These are phyloP conservation scores for Bisporella sp. DNA, from an alignment of 2,329 filamentous ascomycete species.

Conservation along the genomic window DNA sequence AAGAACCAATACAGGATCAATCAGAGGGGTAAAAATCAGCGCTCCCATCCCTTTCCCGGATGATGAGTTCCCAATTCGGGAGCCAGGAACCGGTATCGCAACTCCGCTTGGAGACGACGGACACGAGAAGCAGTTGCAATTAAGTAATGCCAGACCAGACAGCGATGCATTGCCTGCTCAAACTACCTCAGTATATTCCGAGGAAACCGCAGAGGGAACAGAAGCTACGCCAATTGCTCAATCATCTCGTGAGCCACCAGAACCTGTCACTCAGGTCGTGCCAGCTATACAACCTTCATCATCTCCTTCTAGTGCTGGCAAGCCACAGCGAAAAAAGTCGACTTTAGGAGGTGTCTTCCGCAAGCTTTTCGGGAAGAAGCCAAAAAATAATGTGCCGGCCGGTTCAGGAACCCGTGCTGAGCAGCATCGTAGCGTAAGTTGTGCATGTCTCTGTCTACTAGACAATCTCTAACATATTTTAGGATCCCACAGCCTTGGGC, in stretches of 20 bases:
- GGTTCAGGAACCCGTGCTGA: conserved; percentile 11
- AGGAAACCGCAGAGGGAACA: too few relatives aligned
- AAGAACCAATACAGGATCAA: conserved; percentile 32
- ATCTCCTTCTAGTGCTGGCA: conserved; percentile 29
- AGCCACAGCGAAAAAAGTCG: conserved; percentile 49
- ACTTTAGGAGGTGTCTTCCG: conserved; percentile 48
- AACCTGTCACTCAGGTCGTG: too few relatives aligned
- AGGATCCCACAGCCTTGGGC: conserved; percentile 35
- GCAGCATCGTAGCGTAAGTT: conserved; percentile 45
- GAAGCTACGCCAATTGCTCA: too few relatives aligned
- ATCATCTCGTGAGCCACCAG: too few relatives aligned
- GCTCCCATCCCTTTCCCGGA: conserved; percentile 52
- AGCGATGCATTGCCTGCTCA: not conserved
- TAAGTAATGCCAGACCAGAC: conserved; percentile 11
- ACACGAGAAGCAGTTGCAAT: conserved; percentile 11
- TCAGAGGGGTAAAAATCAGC: conserved; percentile 50
- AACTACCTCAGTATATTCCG: too few relatives aligned
- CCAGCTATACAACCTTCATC: conserved; percentile 10
- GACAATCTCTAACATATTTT: conserved; percentile 8
- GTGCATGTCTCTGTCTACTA: conserved; percentile 1
- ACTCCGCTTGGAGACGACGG: conserved; percentile 24
- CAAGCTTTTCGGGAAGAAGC: conserved; percentile 51
- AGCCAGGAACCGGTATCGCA: conserved; percentile 33
- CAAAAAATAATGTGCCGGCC: conserved; percentile 32
- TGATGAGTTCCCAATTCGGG: conserved; percentile 47